Evolutionary conservation across 345 rosid genomes (phyloP), one percentile per base, ranked within the genome.

Genomic region (Lagerstroemia speciosa): DNA sequence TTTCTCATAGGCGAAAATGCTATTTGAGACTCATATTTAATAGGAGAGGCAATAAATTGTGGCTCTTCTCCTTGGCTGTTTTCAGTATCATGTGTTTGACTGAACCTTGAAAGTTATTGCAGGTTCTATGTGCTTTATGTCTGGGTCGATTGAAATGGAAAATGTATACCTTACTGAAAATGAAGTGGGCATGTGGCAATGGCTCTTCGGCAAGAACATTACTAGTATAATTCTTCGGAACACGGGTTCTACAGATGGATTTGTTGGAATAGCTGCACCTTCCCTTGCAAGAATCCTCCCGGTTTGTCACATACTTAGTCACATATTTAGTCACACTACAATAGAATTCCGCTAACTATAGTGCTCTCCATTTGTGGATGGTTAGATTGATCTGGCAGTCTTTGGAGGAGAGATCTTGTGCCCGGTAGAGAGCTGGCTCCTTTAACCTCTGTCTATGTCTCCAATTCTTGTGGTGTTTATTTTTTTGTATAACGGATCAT

Each of bases 61-160:
- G 58, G 29, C 27, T n/a, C 58, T 52, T 53, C 10, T 0, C 8
- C 2, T 2, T 2, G 12, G 20, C 34, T 58, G 20, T 30, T 58
- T 15, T 27, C 8, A 0, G 63, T 15, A 30, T 58, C 43, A 26
- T 36, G 15, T 57, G 67, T 17, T 31, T 36, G 40, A 73, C 33
- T 63, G 40, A 62, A 15, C 24, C 34, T 48, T 63, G 46, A 55
- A 41, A 57, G 53, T 58, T 58, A 69, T 36, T 78, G 75, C 67
- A 93, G 98, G 96, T 72, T 84, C 97, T 24, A 85, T 93, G 93
- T 93, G 97, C 83, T 93, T 91, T 80, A 88, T 87, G 96, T 93
- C 98, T 74, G 97, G 96, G 17, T 86, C 93, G 11, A 65, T 85
- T 69, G 96, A 91, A 85, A 89, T 86, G 97, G 98, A 90, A 69